These are phyloP conservation scores for Ceratonia siliqua DNA, from an alignment of 306 rosid species.

Conservation along the genomic window DNA sequence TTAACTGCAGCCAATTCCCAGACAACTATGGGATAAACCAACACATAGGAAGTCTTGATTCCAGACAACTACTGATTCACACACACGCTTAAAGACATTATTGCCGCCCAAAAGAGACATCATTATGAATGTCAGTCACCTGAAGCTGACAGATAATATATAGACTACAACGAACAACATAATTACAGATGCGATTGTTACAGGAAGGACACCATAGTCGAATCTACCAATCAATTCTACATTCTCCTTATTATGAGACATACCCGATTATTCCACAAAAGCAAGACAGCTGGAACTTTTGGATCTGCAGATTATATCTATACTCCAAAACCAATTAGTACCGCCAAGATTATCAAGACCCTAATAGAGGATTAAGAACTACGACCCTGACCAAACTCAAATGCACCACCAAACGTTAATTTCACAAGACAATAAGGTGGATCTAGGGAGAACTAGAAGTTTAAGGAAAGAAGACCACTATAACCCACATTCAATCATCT, in stretches of 20 bases:
- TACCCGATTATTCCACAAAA: slow-evolving; percentile 20
- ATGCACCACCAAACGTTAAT: slow-evolving; percentile 40
- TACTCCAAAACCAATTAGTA: slow-evolving; percentile 18
- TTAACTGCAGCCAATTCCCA: slow-evolving; percentile 36
- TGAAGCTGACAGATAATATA: slow-evolving; percentile 40
- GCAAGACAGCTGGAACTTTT: slow-evolving; percentile 17
- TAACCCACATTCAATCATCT: slow-evolving; percentile 67
- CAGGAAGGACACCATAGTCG: slow-evolving; percentile 22
- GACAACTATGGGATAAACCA: slow-evolving; percentile 28
- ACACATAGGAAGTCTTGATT: slow-evolving; percentile 26
- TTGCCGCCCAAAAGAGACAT: slow-evolving; percentile 52
- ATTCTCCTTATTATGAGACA: slow-evolving; percentile 20
- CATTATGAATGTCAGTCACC: slow-evolving; percentile 49
- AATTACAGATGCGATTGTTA: slow-evolving; percentile 40
- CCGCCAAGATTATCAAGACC: slow-evolving; percentile 16
- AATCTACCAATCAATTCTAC: slow-evolving; percentile 13
- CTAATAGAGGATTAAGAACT: slow-evolving; percentile 39
- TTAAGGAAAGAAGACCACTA: slow-evolving; percentile 21
- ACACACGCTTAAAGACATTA: slow-evolving; percentile 28
- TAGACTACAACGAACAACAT: slow-evolving; percentile 29
- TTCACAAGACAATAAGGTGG: slow-evolving; percentile 39
- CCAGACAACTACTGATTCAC: slow-evolving; percentile 25
- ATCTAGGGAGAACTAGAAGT: slow-evolving; percentile 1
- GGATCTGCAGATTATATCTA: slow-evolving; percentile 31
- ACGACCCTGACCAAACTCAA: slow-evolving; percentile 43